Base-by-base conservation (phyloP, 257 asterid genomes). In the Solanum piurae region DNA sequence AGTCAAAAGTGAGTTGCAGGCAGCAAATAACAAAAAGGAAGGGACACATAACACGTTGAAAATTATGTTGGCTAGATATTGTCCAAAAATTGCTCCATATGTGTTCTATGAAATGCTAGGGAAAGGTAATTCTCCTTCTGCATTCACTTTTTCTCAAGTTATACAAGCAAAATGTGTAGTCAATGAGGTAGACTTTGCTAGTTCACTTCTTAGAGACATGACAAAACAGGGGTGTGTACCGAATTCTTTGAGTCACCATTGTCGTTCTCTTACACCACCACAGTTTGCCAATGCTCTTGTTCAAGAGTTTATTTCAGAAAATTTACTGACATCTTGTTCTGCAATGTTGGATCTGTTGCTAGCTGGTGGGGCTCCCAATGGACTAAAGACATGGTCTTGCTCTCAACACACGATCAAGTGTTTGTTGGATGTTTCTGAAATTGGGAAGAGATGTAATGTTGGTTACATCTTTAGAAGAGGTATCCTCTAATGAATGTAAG, bases 211-310 rank as follows among this genome's bases (percentile, higher is more conserved):
- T 83, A 93, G 95, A 85, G 98, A 94, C 94, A 96, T 96, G 68
- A 96, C 94, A 11, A 96, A 94, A 91, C 93, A 94, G 85, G 98
- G 98, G 11, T 94, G 98, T 49, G 99, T 94, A 69, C 98, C 98
- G 1, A 94, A 93, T 90, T 93, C 97, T 21, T 60, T 60, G 68
- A 60, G 6, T 60, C 68, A 60, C 68, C 27, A 8, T 60, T 23
- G 6, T 60, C 62, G 2, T 18, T 9, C 62, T 16, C 62, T 52
- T 52, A 6, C 68, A 21, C 29, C 68, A 23, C 29, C 25, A 20
- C 68, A 21, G 29, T 60, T 13, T 60, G 27, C 13, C 68, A 60
- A 21, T 60, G 27, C 68, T 60, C 68, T 60, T 60, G 68, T 60
- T 60, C 68, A 60, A 60, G 29, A 60, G 12, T 60, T 60, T 8